A percentile compares a stretch with the other conserved stretches of the same genome.
Conservation (phyloP, 768 basidiomycete species). For the Lactarius sp. region DNA sequence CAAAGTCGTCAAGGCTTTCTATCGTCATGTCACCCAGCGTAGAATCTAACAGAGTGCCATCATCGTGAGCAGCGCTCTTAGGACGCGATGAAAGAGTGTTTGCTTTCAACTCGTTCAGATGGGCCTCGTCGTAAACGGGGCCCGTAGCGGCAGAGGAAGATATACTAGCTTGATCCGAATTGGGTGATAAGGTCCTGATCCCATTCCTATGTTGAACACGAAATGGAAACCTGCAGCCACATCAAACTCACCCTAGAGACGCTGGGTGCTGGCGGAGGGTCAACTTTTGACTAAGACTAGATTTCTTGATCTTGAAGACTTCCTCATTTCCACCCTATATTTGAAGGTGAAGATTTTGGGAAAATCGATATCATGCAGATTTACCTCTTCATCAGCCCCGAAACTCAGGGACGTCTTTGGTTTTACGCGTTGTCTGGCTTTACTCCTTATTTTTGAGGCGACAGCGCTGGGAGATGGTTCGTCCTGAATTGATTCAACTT, state of each 20-base stretch:
- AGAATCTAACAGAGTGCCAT: slow-evolving; percentile 43
- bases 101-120: slow-evolving; percentile 75
- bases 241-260: slow-evolving; percentile 23
- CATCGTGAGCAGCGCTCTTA: slow-evolving; percentile 41
- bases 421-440: slow-evolving; percentile 55
- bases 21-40: slow-evolving; percentile 29
- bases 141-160: slow-evolving; percentile 40
- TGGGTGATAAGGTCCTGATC: slow-evolving; percentile 3
- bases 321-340: slow-evolving; percentile 56
- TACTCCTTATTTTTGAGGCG: slow-evolving; percentile 65
- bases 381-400: slow-evolving; percentile 64
- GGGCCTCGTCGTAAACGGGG: slow-evolving; percentile 65
- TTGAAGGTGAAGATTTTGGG: slow-evolving; percentile 22
- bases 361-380: slow-evolving; percentile 8
- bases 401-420: slow-evolving; percentile 72
- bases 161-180: slow-evolving; percentile 15
- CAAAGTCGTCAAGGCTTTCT: slow-evolving; percentile 6
- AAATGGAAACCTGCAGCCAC: slow-evolving; percentile 2
- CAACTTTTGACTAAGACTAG: slow-evolving; percentile 64
- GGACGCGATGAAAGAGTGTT: slow-evolving; percentile 59
- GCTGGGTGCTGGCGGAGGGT: slow-evolving; percentile 51
- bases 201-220: slow-evolving; percentile 1
- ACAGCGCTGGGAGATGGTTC: slow-evolving; percentile 53
- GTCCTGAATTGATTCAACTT: slow-evolving; percentile 30
- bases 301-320: slow-evolving; percentile 77